Conservation (phyloP, 2,329 filamentous ascomycete genomes). For the Paecilomyces formosus region DNA sequence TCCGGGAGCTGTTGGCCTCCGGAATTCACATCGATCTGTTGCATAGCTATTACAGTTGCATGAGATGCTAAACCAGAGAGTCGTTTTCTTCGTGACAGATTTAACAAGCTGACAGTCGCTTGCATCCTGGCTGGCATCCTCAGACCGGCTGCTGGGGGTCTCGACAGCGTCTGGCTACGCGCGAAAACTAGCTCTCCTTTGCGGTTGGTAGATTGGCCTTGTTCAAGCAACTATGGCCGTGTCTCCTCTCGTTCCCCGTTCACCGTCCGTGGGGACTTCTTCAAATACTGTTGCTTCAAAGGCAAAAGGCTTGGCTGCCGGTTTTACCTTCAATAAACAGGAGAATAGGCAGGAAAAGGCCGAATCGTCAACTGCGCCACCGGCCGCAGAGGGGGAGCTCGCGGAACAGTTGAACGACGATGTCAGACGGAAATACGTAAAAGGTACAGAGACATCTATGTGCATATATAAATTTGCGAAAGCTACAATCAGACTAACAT, state of each 20-base stretch:
- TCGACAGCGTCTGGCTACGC: background rate
- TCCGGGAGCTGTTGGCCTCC: background rate
- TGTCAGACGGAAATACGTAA: conserved; percentile 82
- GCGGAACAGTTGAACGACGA: conserved; percentile 76
- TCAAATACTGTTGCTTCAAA: conserved; percentile 24
- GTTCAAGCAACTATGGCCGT: conserved; percentile 24
- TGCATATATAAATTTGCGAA: background rate
- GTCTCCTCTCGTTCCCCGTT: conserved; percentile 35
- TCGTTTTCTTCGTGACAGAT: background rate
- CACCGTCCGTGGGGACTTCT: conserved; percentile 25
- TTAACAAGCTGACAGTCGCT: background rate
- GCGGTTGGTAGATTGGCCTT: background rate
- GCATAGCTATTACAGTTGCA: background rate
- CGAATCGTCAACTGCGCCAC: conserved; percentile 9
- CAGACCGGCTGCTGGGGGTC: background rate
- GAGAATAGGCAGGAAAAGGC: conserved; percentile 10
- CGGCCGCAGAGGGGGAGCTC: conserved; percentile 31
- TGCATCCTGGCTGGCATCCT: background rate
- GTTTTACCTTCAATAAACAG: conserved; percentile 13
- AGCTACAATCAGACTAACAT: background rate
- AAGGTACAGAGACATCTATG: conserved; percentile 47
- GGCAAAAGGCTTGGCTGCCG: conserved; percentile 26
- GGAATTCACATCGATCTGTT: background rate
- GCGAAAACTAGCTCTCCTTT: background rate
- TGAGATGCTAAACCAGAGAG: background rate